Conservation (phyloP, 768 basidiomycete species). For the Daedalea quercina region DNA sequence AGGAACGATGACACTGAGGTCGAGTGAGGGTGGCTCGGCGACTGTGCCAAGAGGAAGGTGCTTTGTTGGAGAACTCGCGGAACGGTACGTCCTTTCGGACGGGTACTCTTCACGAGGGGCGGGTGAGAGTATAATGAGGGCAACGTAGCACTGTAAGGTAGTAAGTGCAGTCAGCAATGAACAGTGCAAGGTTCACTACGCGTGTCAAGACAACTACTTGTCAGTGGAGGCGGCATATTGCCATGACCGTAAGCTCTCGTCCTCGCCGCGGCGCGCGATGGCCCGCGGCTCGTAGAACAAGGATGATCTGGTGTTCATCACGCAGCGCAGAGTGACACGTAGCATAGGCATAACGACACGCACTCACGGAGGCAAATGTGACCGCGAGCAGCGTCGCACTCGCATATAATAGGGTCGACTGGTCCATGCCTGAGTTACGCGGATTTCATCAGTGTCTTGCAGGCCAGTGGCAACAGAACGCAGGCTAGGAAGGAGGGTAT, state of each 20-base stretch:
- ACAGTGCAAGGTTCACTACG: background rate
- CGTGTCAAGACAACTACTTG: constrained; percentile 21
- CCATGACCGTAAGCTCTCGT: constrained; percentile 56
- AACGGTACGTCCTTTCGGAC: constrained; percentile 67
- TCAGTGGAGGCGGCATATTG: constrained; percentile 27
- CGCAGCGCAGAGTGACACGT: constrained; percentile 4
- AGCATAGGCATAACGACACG: background rate
- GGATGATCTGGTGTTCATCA: constrained; percentile 77
- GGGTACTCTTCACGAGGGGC: constrained; percentile 50
- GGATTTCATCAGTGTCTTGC: too few relatives aligned
- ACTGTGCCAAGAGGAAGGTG: constrained; percentile 51
- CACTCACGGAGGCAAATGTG: constrained; percentile 18
- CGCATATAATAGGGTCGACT: constrained; percentile 12
- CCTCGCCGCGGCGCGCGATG: constrained; percentile 52
- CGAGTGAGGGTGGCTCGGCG: constrained; percentile 50
- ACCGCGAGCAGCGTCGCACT: constrained; percentile 13
- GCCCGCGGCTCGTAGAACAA: constrained; percentile 87
- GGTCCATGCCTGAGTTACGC: constrained; percentile 12
- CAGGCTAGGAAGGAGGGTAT: too few relatives aligned
- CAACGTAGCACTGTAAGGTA: constrained; percentile 52
- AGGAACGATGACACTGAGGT: constrained; percentile 79
- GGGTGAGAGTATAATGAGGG: constrained; percentile 73
- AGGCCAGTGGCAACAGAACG: too few relatives aligned
- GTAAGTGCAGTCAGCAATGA: background rate
- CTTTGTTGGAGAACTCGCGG: constrained; percentile 43